Conservation (phyloP, 169 alveolate genomes). For the Plasmodium cynomolgi region DNA sequence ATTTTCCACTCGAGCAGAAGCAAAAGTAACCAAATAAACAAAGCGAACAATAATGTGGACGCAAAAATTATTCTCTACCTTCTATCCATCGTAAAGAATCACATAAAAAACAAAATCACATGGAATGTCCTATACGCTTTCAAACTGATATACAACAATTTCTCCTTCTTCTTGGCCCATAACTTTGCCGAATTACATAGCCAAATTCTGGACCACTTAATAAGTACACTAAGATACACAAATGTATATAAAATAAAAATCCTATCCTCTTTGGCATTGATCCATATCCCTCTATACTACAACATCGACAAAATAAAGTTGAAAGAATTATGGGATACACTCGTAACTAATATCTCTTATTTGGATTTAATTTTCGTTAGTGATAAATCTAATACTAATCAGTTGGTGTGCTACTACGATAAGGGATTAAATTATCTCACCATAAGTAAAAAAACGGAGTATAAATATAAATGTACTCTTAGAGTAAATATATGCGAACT, state of each 20-base stretch:
- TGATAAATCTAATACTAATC: constrained; percentile 8
- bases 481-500: constrained; percentile 61
- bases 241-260: constrained; percentile 77
- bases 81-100: constrained; percentile 52
- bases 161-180: constrained; percentile 54
- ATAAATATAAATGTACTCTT: constrained; percentile 69
- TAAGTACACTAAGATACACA: constrained; percentile 40
- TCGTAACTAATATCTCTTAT: constrained; percentile 21
- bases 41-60: constrained; percentile 45
- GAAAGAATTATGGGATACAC: constrained; percentile 63
- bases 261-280: constrained; percentile 66
- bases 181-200: constrained; percentile 41
- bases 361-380: constrained; percentile 12
- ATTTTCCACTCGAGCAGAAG: constrained; percentile 9
- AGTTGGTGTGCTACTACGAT: neutral
- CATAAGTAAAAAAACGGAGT: constrained; percentile 71
- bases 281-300: constrained; percentile 71
- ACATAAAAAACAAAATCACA: constrained; percentile 70
- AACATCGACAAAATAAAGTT: constrained; percentile 21
- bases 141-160: constrained; percentile 69
- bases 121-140: constrained; percentile 75
- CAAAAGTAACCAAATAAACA: constrained; percentile 5
- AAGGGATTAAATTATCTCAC: constrained; percentile 22
- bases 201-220: constrained; percentile 52
- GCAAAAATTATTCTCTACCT: constrained; percentile 67